phyloP scores from a whole-genome alignment of 192 early-diverging fungal genomes.

The Entomortierella beljakovae region DNA sequence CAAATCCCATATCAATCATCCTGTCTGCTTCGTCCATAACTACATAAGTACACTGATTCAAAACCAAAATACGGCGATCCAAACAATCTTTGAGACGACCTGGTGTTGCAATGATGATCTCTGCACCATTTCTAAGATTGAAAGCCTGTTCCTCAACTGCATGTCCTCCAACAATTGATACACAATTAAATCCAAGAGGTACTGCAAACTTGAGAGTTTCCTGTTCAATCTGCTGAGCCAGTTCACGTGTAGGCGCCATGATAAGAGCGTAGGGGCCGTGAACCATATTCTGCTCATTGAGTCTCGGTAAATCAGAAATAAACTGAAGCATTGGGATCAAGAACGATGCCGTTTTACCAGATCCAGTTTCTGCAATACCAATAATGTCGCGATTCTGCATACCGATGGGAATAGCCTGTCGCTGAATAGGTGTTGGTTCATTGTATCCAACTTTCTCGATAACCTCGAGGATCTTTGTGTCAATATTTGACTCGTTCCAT shows the following conservation, averaged over 20 bases:
- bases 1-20: slow-evolving; percentile 96
- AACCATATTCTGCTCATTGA: slow-evolving; percentile 81
- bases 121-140: slow-evolving; percentile 90
- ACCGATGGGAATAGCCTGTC: slow-evolving; percentile 97
- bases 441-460: slow-evolving; percentile 90
- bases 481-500: slow-evolving; percentile 89
- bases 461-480: slow-evolving; percentile 73
- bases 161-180: slow-evolving; percentile 88
- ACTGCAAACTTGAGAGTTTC: slow-evolving; percentile 93
- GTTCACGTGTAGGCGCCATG: slow-evolving; percentile 96
- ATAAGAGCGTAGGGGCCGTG: slow-evolving; percentile 95
- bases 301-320: slow-evolving; percentile 82
- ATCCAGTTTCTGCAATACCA: slow-evolving; percentile 90
- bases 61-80: slow-evolving; percentile 88
- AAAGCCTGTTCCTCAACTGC: slow-evolving; percentile 90
- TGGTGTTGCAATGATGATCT: slow-evolving; percentile 98
- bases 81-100: slow-evolving; percentile 95
- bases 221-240: slow-evolving; percentile 96
- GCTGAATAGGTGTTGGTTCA: slow-evolving; percentile 97
- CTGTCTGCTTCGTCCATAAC: slow-evolving; percentile 99
- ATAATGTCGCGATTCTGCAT: slow-evolving; percentile 91
- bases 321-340: slow-evolving; percentile 95
- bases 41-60: slow-evolving; percentile 96
- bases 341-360: slow-evolving; percentile 97
- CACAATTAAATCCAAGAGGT: slow-evolving; percentile 87